phyloP scores from a whole-genome alignment of 1,139 yeast genomes.

The Citeromyces siamensis region DNA sequence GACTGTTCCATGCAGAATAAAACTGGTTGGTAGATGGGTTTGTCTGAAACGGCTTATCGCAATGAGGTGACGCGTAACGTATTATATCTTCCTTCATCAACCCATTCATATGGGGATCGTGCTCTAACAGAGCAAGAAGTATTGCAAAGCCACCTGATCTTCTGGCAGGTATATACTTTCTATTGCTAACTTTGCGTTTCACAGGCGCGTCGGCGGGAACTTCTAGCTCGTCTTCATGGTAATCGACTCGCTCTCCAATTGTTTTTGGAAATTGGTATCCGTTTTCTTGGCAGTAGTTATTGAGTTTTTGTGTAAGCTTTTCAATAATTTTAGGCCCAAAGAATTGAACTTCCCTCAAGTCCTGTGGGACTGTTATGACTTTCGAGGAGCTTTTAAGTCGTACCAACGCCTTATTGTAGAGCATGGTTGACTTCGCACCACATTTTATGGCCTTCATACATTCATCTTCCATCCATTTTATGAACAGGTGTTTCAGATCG shows the following conservation, averaged over 20 bases:
- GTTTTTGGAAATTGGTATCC: conserved; percentile 25
- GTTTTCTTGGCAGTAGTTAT: conserved; percentile 31
- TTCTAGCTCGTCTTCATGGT: conserved; percentile 8
- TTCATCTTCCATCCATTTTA: conserved; percentile 40
- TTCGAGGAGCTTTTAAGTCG: conserved; percentile 29
- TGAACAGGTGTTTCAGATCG: conserved; percentile 28
- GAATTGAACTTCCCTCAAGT: conserved; percentile 36
- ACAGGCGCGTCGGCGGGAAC: conserved; percentile 4
- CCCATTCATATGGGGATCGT: conserved; percentile 37
- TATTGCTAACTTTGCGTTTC: conserved; percentile 15
- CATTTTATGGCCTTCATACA: conserved; percentile 27
- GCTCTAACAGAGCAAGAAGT: conserved; percentile 44
- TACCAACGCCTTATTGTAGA: conserved; percentile 35
- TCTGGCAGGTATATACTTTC: conserved; percentile 59
- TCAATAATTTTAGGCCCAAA: conserved; percentile 54
- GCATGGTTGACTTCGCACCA: conserved; percentile 29
- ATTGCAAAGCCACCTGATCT: conserved; percentile 88
- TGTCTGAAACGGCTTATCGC: conserved; percentile 52
- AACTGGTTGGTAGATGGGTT: conserved; percentile 51
- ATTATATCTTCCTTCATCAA: conserved; percentile 50
- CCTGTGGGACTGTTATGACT: conserved; percentile 33
- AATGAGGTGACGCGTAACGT: conserved; percentile 42
- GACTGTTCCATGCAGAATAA: conserved; percentile 72
- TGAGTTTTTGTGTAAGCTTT: conserved; percentile 27
- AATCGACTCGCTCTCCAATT: conserved; percentile 6